Evolutionary conservation across 78 protist species (phyloP).

Genomic region (Cavenderia fasciculata): DNA sequence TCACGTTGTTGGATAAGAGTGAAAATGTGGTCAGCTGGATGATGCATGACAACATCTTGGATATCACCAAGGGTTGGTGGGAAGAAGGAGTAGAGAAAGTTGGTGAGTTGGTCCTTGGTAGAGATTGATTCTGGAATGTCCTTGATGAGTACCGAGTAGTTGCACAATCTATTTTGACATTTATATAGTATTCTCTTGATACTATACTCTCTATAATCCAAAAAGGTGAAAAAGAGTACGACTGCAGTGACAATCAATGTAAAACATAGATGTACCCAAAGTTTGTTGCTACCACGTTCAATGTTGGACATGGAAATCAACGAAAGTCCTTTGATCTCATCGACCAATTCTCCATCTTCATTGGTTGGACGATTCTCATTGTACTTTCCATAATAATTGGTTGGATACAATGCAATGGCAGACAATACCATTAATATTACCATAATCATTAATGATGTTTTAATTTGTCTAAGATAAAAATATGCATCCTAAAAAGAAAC

Average conservation of each 20-base stretch:
- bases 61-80: conserved; percentile 13
- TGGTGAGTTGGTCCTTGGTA: conserved; percentile 2
- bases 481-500: conserved; percentile 55
- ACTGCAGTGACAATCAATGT: conserved; percentile 31
- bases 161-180: conserved; percentile 15
- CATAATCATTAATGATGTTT: conserved; percentile 9
- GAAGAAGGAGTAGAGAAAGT: not conserved
- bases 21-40: conserved; percentile 5
- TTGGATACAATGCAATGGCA: conserved; percentile 38
- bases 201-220: conserved; percentile 15
- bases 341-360: conserved; percentile 24
- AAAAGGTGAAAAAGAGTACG: conserved; percentile 9
- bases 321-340: conserved; percentile 37
- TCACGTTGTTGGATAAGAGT: conserved; percentile 14
- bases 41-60: not conserved
- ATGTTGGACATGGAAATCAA: conserved; percentile 51
- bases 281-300: conserved; percentile 15
- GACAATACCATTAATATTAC: not conserved
- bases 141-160: conserved; percentile 7
- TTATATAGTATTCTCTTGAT: conserved; percentile 13
- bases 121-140: conserved; percentile 25
- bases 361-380: conserved; percentile 3
- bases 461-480: conserved; percentile 46
- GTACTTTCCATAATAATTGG: conserved; percentile 34
- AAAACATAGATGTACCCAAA: conserved; percentile 56